Evolutionary conservation across 495 filamentous ascomycete species (phyloP), one percentile per base, ranked within the genome.

Genomic region (Aspergillus carlsbadensis): DNA sequence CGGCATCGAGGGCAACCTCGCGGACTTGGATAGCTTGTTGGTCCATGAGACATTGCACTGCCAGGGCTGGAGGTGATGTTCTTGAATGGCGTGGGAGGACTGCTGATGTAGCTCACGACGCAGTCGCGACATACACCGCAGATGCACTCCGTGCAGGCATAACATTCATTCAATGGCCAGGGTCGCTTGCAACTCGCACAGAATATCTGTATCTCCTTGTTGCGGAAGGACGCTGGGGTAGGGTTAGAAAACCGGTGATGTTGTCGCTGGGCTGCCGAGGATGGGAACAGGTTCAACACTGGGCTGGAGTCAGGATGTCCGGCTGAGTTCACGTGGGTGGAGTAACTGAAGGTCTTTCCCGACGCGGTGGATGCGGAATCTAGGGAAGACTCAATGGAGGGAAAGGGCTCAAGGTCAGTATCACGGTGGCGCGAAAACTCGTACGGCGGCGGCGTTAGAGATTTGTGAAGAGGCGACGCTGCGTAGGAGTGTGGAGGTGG

Each of bases 81-180:
- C 34, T 72, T 57, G 61, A 74, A 74, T 1, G 69, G 70, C 7
- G 64, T 53, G 0, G 73, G 72, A 10, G 76, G 75, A 46, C 73
- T 79, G 56, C 73, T 75, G 17, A 90, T 87, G 53, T 94, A 81
- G 59, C 88, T 84, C 58, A 88, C 84, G 15, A 96, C 90, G 56
- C 92, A 96, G 39, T 88, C 87, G 50, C 83, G 86, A 65, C 92
- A 96, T 44, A 96, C 80, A 2, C 92, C 92, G 65, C 90, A 94
- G 47, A 96, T 96, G 67, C 92, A 96, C 66, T 96, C 91, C 0
- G 91, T 96, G 70, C 92, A 96, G 11, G 92, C 92, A 65, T 88
- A 96, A 29, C 88, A 91, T 54, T 92, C 87, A 55, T 84, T 85
- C 41, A 96, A 70, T 3, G 87, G 70, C 56, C 86, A 90, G 3